Base-by-base conservation (phyloP, 495 filamentous ascomycete genomes). In the Trichocladium uniseriatum region DNA sequence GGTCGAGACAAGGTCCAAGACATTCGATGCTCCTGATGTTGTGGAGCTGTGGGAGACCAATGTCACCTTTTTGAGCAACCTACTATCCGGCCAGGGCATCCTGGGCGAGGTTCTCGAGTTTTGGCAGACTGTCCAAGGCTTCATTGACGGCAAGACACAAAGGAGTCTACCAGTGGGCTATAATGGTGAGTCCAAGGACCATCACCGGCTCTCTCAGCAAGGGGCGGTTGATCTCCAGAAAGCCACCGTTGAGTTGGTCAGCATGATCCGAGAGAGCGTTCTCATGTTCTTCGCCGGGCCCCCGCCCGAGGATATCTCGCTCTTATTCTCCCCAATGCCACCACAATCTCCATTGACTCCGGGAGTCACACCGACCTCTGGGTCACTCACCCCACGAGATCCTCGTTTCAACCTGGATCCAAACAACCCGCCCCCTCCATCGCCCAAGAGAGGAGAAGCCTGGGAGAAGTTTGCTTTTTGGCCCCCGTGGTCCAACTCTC, bases 401-500 rank as follows among this genome's bases (percentile, higher is more conserved):
- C 80, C 83, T 11, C 78, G 84, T 9, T 90, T 94, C 62, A 84
- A 82, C 34, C 78, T 94, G 48, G 86, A 91, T 60, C 71, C 79
- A 0, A 84, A 79, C 52, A 87, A 88, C 46, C 67, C 82, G 2
- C 87, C 87, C 6, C 83, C 87, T n/a, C 79, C 81, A 1, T 85
- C 81, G 1, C 85, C 87, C 1, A 82, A 72, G 53, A 72, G 74
- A 29, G 89, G 87, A 28, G 87, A 94, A 58, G 55, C 83, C 5
- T 89, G 89, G 86, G 94, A 97, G 65, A 90, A 86, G 38, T 96
- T 84, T 68, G 91, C 92, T 1, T 98, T 98, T 67, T 95, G 94
- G 87, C 89, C 94, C 2, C 92, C 92, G 0, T 83, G 84, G 56
- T 84, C 89, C 5, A 97, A 95, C 59, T 89, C 89, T 0, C 66